phyloP scores from a whole-genome alignment of 2,329 filamentous ascomycete genomes.

The Nemania sp. region DNA sequence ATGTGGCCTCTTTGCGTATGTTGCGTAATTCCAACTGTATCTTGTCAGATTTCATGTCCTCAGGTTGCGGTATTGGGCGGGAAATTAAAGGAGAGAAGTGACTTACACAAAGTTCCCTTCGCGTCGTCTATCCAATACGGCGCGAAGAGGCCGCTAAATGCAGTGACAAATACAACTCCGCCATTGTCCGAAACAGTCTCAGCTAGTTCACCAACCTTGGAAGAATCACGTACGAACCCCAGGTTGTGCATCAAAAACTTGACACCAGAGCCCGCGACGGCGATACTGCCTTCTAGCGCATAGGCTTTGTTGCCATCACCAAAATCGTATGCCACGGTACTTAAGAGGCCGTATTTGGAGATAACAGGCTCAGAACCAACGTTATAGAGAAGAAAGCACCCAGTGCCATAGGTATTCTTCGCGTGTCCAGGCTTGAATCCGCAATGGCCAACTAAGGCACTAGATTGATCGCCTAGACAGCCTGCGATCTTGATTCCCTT shows the following conservation, averaged over 20 bases:
- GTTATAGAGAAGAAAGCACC: slow-evolving; percentile 91
- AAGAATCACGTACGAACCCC: slow-evolving; percentile 66
- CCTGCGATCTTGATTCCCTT: slow-evolving; percentile 81
- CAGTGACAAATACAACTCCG: slow-evolving; percentile 87
- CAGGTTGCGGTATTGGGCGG: background rate
- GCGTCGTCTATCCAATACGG: slow-evolving; percentile 97
- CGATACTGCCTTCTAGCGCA: slow-evolving; percentile 85
- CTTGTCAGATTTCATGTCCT: slow-evolving; percentile 40
- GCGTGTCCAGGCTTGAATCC: slow-evolving; percentile 85
- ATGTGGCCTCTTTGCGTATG: slow-evolving; percentile 89
- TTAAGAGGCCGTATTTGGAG: slow-evolving; percentile 82
- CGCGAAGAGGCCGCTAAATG: slow-evolving; percentile 90
- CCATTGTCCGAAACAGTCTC: slow-evolving; percentile 76
- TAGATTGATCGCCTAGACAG: slow-evolving; percentile 87
- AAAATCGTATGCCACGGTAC: slow-evolving; percentile 90
- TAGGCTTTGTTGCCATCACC: slow-evolving; percentile 72
- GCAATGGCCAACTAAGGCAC: slow-evolving; percentile 86
- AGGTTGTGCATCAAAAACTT: slow-evolving; percentile 78
- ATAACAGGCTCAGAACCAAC: slow-evolving; percentile 87
- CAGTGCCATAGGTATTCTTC: slow-evolving; percentile 93
- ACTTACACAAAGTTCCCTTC: slow-evolving; percentile 83
- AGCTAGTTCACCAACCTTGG: slow-evolving; percentile 64
- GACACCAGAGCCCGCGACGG: slow-evolving; percentile 83
- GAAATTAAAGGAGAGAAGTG: background rate
- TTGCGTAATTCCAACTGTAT: slow-evolving; percentile 80